Evolutionary conservation across 1,284 basidiomycete species (phyloP), one percentile per base, ranked within the genome.

Genomic region (Neolentinus lepideus): DNA sequence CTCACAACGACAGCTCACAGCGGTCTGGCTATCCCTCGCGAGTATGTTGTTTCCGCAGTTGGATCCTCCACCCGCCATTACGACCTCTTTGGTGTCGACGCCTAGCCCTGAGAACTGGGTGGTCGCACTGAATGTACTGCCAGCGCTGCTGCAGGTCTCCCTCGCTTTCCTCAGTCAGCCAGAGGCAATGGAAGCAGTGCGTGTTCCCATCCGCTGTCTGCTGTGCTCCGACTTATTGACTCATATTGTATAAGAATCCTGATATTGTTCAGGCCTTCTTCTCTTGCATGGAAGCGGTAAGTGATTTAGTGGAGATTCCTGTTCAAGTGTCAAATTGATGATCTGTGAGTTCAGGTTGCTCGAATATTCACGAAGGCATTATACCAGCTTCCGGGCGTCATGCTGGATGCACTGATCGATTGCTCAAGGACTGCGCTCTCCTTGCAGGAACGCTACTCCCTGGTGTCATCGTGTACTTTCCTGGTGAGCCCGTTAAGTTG

Each of bases 211-310:
- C 12, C 29, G 38, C 6, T 36, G 10, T 10, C 8, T 9, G 24
- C 10, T 47, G 45, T 47, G 19, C n/a, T 47, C 19, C 9, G n/a
- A n/a, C n/a, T n/a, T n/a, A n/a, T n/a, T n/a, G n/a, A 21, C 26
- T 27, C 6, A 2, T 51, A 51, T 29, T 45, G 53, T 43, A 29
- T 33, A 11, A 90, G 86, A 90, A 94, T 64, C 92, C 93, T 0
- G 93, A 95, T 66, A 81, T 95, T 25, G 90, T 92, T 1, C 91
- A 93, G 66, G 85, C 84, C 25, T 94, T 94, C 70, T 95, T 94
- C 71, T 79, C 79, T 26, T 93, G 85, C 64, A 79, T 89, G 73
- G 86, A 90, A 54, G 76, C 78, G 53, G 88, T 88, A 56, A 56
- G 77, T 69, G n/a, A 3, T 3, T n/a, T 48, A 10, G 51, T 56